These are phyloP conservation scores for Anastatica hierochuntica DNA, from an alignment of 345 rosid species.

Conservation along the genomic window DNA sequence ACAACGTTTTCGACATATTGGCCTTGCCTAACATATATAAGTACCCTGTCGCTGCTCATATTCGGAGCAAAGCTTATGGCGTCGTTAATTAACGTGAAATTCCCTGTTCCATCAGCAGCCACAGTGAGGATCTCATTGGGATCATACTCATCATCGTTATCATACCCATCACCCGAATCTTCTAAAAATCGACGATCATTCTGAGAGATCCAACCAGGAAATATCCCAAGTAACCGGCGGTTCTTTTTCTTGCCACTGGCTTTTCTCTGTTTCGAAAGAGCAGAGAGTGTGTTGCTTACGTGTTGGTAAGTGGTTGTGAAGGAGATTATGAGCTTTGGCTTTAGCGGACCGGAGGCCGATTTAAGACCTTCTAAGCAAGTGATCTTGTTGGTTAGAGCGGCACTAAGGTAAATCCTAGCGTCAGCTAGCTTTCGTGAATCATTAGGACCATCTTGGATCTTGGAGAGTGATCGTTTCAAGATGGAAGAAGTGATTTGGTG, in stretches of 20 bases:
- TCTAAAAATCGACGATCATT: conserved; percentile 45
- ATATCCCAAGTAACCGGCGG: conserved; percentile 42
- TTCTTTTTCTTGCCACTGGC: conserved; percentile 2
- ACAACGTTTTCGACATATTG: conserved; percentile 59
- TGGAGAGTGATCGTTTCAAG: conserved; percentile 40
- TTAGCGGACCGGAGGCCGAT: conserved; percentile 58
- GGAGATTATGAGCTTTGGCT: conserved; percentile 41
- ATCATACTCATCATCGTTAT: conserved; percentile 51
- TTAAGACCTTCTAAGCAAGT: conserved; percentile 81
- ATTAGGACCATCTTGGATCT: conserved; percentile 18
- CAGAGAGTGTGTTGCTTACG: conserved; percentile 70
- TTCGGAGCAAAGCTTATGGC: conserved; percentile 68
- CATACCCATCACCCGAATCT: conserved; percentile 19
- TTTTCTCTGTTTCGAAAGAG: conserved; percentile 30
- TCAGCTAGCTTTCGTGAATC: conserved; percentile 38
- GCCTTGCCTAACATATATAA: conserved; percentile 57
- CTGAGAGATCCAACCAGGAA: conserved; percentile 47
- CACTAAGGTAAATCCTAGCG: conserved; percentile 58
- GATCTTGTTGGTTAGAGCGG: conserved; percentile 74
- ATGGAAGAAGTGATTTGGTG: conserved; percentile 53
- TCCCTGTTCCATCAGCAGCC: conserved; percentile 70
- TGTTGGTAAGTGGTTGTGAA: conserved; percentile 47
- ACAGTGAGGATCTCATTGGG: conserved; percentile 48
- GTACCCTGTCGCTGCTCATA: conserved; percentile 44
- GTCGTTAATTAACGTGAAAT: conserved; percentile 61